Base-by-base conservation (phyloP, 345 rosid species). In the Sonneratia alba region DNA sequence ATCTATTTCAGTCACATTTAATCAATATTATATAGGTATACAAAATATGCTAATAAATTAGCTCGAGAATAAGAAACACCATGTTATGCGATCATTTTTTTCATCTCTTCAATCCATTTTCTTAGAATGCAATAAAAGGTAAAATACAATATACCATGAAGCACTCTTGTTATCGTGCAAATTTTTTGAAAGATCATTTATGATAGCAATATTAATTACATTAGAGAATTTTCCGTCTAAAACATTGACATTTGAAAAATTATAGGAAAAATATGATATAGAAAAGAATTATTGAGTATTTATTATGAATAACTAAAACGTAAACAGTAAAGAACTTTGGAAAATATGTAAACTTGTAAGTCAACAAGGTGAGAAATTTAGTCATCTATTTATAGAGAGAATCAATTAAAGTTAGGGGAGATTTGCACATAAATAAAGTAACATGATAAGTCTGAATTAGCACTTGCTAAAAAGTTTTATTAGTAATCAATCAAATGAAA, bases 141-240 rank as follows among this genome's bases (percentile, higher is more conserved):
- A 34, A 64, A 63, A 2, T 9, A 32, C 13, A 4, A 36, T 77
- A 71, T 36, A 83, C 85, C 72, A 74, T 57, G 79, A 74, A 72
- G 75, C 77, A 77, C 68, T 81, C 67, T 80, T 84, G 72, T 84
- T 85, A 67, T 83, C 87, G 43, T 42, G 36, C 72, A 67, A 61
- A 72, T 48, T 48, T 24, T 71, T 78, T 16, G 66, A 75, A 74
- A 69, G 69, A 79, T 75, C 83, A 67, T 81, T 78, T 74, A 48
- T 45, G 4, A 32, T 69, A 43, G 71, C 21, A 71, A 73, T 82
- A 9, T 73, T 73, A 77, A 88, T 40, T 63, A 74, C 86, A 75
- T 66, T 48, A 3, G 18, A 48, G 53, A 48, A 14, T 10, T 3
- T 48, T 14, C 18, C 18, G 19, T 10, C 51, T 47, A 47, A 47